Evolutionary conservation across 768 basidiomycete species (phyloP), one percentile per base, ranked within the genome.

Genomic region (Trametes sanguinea): DNA sequence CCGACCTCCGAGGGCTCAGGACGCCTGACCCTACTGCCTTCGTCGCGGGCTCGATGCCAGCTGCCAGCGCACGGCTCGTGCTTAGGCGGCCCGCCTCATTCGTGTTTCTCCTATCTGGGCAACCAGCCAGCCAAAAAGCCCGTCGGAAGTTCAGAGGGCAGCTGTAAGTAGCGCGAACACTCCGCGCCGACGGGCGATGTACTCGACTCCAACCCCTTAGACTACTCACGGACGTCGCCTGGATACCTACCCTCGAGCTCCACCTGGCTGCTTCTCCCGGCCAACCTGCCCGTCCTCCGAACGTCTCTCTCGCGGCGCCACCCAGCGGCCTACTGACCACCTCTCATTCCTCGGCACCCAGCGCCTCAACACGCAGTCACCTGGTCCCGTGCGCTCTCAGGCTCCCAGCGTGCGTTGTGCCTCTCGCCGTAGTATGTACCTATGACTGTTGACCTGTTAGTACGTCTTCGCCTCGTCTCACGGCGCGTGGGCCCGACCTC

Each of bases 251-350:
- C 40, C 30, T 16, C 42, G 40, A 7, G 40, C 42, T 22, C 42
- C 30, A 32, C 53, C 29, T 33, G 6, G 29, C 3, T 17, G 42
- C 22, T 16, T 33, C 43, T 22, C 37, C 40, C 40, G 40, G n/a
- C 8, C 17, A 45, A 44, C 57, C 57, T 58, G 57, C 57, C 57
- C 57, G 57, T 32, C 57, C 30, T 50, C 50, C 57, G 57, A 33
- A 35, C 27, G 29, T 22, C 13, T 43, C n/a, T 14, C 48, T 8
- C 42, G n/a, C 42, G 42, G 14, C 35, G 35, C 6, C 35, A 6
- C 35, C 11, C 35, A 6, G 6, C 35, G 6, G 35, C 35, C 6
- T 37, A 37, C 6, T 11, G 45, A 46, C 45, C 11, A 2, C 16
- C 10, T 46, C 45, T 22, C 22, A 22, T 22, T 22, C 22, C 22